Base-by-base conservation (phyloP, 164 flowering plant species). In the Tetrastigma voinierianum region DNA sequence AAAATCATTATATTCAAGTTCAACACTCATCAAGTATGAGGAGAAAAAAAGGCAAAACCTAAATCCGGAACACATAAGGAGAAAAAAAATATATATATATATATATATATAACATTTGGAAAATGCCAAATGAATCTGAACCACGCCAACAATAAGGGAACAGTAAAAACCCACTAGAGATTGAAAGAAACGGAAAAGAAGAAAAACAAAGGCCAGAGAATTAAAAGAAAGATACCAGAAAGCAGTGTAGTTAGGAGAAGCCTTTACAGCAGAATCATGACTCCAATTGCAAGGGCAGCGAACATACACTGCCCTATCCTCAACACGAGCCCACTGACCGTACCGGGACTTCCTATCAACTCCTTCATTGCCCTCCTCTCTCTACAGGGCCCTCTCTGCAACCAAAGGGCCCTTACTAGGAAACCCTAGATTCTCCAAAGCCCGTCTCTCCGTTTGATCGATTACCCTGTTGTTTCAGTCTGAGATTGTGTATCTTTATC, bases 341-440 rank as follows among this genome's bases (percentile, higher is more conserved):
- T 81, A 24, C 96, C 98, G 0, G 97, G 97, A 3, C 89, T 76
- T 70, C 96, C 98, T 0, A 85, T 40, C 79, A 88, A 61, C 44
- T 74, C 79, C 87, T 89, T 91, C 96, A 90, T 93, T 53, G 67
- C 70, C 65, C 46, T 56, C 64, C 12, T 20, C 46, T n/a, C n/a
- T 43, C 44, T 11, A 2, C 52, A 19, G 18, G 18, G 24, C 53
- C n/a, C 44, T 51, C 25, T 58, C 14, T 21, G 9, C 2, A 15
- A 32, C 49, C n/a, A 67, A 19, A 65, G 57, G 16, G 57, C 58
- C 21, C 62, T 21, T 15, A 16, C 46, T 61, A 32, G 9, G n/a
- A 55, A 70, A 70, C 59, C 54, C 74, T 65, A 59, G 49, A 60
- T 40, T 60, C 54, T 52, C 48, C n/a, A 47, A 10, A 59, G 4